A percentile compares a stretch with the other conserved stretches of the same genome.
Conservation (phyloP, 2,329 filamentous ascomycete genomes). For the Penicillium griseofulvum region DNA sequence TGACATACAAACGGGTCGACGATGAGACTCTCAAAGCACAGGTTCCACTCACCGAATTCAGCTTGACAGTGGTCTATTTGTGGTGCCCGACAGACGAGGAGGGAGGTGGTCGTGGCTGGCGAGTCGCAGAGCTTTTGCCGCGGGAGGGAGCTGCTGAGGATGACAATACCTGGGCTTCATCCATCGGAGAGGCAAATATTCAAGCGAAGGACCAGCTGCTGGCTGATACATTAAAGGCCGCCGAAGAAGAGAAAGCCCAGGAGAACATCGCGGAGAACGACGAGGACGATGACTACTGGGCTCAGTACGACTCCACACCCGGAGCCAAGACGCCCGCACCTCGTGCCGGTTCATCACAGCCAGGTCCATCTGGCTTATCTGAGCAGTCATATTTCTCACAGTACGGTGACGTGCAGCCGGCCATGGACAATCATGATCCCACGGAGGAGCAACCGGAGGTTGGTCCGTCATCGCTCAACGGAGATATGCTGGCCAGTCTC, state of each 20-base stretch:
- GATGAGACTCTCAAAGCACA: constrained; percentile 60
- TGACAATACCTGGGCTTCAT: constrained; percentile 52
- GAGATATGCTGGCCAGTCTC: constrained; percentile 48
- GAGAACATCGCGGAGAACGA: constrained; percentile 43
- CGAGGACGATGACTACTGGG: constrained; percentile 65
- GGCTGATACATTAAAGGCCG: constrained; percentile 36
- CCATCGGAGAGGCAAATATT: constrained; percentile 56
- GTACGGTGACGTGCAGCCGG: constrained; percentile 63
- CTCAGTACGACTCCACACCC: constrained; percentile 59
- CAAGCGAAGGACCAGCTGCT: constrained; percentile 38
- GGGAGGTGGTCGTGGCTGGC: constrained; percentile 55
- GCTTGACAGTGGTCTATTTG: constrained; percentile 56
- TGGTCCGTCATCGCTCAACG: constrained; percentile 54
- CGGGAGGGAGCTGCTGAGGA: constrained; percentile 50
- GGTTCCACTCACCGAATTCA: constrained; percentile 55
- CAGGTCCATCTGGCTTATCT: constrained; percentile 38
- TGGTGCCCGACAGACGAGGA: constrained; percentile 61
- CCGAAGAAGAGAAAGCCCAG: constrained; percentile 22
- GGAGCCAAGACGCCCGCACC: constrained; percentile 39
- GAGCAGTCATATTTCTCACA: constrained; percentile 61
- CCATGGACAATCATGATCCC: constrained; percentile 62
- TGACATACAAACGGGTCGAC: constrained; percentile 59
- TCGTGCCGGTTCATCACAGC: constrained; percentile 20
- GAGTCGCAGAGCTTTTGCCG: constrained; percentile 58
- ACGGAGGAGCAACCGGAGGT: constrained; percentile 51